A percentile compares a stretch with the other conserved stretches of the same genome.
These are phyloP conservation scores for Thymus mandschuricus DNA, from an alignment of 257 asterid species.

Conservation along the genomic window DNA sequence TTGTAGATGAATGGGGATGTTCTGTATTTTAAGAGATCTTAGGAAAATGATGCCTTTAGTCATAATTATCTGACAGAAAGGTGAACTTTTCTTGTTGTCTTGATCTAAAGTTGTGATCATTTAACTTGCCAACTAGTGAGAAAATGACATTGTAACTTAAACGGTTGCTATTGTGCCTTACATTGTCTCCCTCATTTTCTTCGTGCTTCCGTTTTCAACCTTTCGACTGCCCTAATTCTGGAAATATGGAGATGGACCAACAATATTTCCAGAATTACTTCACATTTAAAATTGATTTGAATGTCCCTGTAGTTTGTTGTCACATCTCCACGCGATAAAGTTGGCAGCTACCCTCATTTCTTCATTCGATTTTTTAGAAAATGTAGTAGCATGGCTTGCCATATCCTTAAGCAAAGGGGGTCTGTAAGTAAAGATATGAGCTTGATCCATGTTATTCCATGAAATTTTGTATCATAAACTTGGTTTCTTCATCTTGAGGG, in stretches of 20 bases:
- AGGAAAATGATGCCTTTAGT: conserved; percentile 22
- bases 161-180: conserved; percentile 25
- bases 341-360: conserved; percentile 4
- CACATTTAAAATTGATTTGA: not conserved
- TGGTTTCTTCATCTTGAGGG: not conserved
- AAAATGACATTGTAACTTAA: conserved; percentile 32
- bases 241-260: conserved; percentile 11
- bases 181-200: not conserved
- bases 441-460: not conserved
- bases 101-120: conserved; percentile 22
- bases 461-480: not conserved
- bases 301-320: conserved; percentile 14
- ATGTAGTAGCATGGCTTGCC: not conserved
- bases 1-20: conserved; percentile 3
- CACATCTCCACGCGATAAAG: not conserved
- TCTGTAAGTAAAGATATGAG: not conserved
- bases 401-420: not conserved
- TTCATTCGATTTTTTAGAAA: not conserved
- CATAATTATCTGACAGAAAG: conserved; percentile 17
- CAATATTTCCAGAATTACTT: not conserved
- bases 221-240: conserved; percentile 9
- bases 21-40: conserved; percentile 22
- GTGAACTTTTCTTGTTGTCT: conserved; percentile 13
- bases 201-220: not conserved
- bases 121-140: conserved; percentile 22